These are phyloP conservation scores for Fusarium agapanthi DNA, from an alignment of 2,329 filamentous ascomycete genomes.

Conservation along the genomic window DNA sequence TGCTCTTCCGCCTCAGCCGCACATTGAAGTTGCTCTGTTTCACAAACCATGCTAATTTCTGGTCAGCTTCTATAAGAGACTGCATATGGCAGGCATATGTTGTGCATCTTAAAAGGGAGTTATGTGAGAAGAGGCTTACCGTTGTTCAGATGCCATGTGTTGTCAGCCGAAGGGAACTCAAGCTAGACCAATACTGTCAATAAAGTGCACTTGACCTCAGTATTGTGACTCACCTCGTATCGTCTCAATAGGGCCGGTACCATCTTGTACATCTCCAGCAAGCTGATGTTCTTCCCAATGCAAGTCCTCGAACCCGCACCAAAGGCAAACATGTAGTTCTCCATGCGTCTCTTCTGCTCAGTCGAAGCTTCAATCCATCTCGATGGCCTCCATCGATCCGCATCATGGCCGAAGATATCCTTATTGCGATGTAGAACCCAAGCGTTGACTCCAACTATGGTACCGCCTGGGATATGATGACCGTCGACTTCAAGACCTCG, in stretches of 20 bases:
- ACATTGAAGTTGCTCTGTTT: conserved; percentile 3
- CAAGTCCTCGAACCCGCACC: conserved; percentile 75
- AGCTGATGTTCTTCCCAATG: conserved; percentile 71
- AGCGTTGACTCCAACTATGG: conserved; percentile 76
- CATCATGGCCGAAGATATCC: conserved; percentile 73
- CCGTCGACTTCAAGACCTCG: conserved; percentile 70
- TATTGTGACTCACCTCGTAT: conserved; percentile 4
- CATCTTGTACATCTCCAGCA: conserved; percentile 70
- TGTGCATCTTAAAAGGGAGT: no score
- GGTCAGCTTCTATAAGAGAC: no score
- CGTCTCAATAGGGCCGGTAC: conserved; percentile 50
- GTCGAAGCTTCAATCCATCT: conserved; percentile 66
- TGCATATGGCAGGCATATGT: no score
- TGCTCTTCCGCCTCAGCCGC: background rate
- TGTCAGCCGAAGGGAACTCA: background rate
- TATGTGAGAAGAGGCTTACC: no score
- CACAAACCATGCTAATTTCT: background rate
- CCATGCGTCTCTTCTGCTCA: conserved; percentile 42
- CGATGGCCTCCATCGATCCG: conserved; percentile 63
- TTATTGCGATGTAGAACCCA: conserved; percentile 77
- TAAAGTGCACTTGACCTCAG: no score
- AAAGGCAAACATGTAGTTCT: conserved; percentile 59
- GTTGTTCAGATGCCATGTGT: background rate
- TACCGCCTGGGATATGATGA: conserved; percentile 69
- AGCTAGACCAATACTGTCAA: no score